phyloP scores from a whole-genome alignment of 768 basidiomycete species.

The Lactifluus pinguis region DNA sequence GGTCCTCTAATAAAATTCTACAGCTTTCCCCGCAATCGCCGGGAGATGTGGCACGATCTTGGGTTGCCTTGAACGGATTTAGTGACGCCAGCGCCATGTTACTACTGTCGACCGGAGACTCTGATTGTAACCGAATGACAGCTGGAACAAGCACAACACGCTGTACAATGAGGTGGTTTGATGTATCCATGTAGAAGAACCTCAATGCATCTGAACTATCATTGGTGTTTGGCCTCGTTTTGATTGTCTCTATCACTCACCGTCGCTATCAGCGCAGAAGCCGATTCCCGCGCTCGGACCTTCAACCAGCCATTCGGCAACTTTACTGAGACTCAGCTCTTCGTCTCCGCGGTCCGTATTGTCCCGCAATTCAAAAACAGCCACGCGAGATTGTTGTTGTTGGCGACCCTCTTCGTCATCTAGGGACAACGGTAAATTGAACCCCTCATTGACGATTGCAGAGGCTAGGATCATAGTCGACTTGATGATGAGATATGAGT shows the following conservation, averaged over 20 bases:
- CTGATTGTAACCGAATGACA: slow-evolving; percentile 17
- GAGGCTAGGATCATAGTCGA: slow-evolving; percentile 9
- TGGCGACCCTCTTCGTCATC: not conserved
- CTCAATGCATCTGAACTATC: slow-evolving; percentile 27
- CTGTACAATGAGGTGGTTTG: slow-evolving; percentile 39
- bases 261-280: not conserved
- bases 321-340: slow-evolving; percentile 2
- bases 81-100: slow-evolving; percentile 38
- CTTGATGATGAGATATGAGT: not conserved
- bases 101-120: slow-evolving; percentile 26
- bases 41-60: slow-evolving; percentile 34
- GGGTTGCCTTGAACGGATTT: slow-evolving; percentile 57
- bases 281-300: slow-evolving; percentile 8
- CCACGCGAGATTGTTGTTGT: slow-evolving; percentile 1
- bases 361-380: slow-evolving; percentile 7
- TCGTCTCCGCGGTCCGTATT: slow-evolving; percentile 3
- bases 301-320: slow-evolving; percentile 17
- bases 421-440: not conserved
- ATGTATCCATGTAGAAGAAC: slow-evolving; percentile 35
- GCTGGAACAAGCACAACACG: slow-evolving; percentile 12
- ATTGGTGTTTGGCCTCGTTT: not conserved
- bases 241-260: not conserved
- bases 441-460: slow-evolving; percentile 4
- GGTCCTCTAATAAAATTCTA: slow-evolving; percentile 29
- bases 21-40: slow-evolving; percentile 19